These are phyloP conservation scores for Penicillium sp. DNA, from an alignment of 2,329 filamentous ascomycete genomes.

Conservation along the genomic window DNA sequence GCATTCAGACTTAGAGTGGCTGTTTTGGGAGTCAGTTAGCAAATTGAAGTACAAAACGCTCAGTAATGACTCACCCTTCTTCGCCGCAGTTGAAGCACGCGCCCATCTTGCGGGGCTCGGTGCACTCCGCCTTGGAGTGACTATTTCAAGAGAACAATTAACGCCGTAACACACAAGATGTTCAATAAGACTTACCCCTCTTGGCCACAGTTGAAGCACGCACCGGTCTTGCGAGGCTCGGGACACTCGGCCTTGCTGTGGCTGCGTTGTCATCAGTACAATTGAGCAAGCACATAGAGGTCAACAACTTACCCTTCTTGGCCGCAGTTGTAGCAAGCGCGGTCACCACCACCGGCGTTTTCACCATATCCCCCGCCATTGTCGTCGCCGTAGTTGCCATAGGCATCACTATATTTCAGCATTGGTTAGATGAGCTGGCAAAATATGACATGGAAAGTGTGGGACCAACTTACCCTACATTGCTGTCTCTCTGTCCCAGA, in stretches of 20 bases:
- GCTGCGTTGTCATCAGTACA: constrained; percentile 22
- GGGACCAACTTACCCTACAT: constrained; percentile 19
- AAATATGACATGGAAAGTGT: constrained; percentile 27
- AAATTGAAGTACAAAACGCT: background rate
- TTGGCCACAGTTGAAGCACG: constrained; percentile 17
- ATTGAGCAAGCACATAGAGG: background rate
- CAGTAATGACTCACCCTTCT: constrained; percentile 11
- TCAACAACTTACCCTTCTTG: constrained; percentile 13
- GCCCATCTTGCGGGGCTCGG: constrained; percentile 36
- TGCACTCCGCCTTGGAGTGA: constrained; percentile 40
- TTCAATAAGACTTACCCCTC: constrained; percentile 8
- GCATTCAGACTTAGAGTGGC: constrained; percentile 36
- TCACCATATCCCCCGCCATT: background rate
- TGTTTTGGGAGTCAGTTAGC: background rate
- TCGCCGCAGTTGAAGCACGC: constrained; percentile 17
- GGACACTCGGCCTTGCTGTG: constrained; percentile 48
- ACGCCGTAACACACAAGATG: background rate
- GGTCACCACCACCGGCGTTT: background rate
- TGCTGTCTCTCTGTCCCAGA: constrained; percentile 14
- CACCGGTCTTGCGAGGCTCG: constrained; percentile 34
- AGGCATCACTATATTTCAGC: background rate
- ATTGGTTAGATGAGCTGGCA: background rate
- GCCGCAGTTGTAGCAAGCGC: constrained; percentile 15
- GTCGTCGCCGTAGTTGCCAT: background rate
- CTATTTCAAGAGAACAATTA: constrained; percentile 2